Conservation (phyloP, 768 basidiomycete species). For the Suillus subaureus region DNA sequence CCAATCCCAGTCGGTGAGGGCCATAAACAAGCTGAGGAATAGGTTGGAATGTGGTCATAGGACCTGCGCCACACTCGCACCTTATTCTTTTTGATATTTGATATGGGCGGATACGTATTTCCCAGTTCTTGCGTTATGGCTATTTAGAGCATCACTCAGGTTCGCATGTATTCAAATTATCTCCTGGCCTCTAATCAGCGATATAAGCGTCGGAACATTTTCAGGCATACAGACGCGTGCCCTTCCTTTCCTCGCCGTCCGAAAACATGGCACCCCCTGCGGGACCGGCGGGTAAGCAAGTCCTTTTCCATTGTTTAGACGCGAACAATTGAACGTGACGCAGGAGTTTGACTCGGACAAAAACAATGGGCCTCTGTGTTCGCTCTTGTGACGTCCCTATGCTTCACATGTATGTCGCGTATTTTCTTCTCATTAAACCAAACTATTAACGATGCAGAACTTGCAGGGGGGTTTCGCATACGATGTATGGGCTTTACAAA, state of each 20-base stretch:
- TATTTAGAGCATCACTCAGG: background rate
- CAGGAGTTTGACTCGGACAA: too few species aligned
- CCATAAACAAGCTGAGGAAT: too few species aligned
- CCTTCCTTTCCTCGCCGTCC: constrained; percentile 4
- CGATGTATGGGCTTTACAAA: too few species aligned
- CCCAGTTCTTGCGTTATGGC: background rate
- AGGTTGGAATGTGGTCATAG: too few species aligned
- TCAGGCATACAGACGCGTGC: background rate
- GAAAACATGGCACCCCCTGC: constrained; percentile 36
- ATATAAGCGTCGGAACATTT: background rate
- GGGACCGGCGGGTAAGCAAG: constrained; percentile 43
- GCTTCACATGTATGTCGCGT: constrained; percentile 62
- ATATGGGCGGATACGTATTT: too few species aligned
- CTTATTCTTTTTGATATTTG: too few species aligned
- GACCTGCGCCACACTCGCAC: too few species aligned
- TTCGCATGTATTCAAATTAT: background rate
- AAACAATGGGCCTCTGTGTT: too few species aligned
- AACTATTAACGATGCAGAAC: too few species aligned
- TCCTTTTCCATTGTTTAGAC: background rate
- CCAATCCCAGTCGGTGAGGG: too few species aligned
- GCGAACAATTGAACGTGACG: background rate
- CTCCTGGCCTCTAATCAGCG: background rate
- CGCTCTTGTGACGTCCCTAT: constrained; percentile 23
- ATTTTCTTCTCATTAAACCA: too few species aligned
- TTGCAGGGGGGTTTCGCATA: too few species aligned